Conservation (phyloP, 306 rosid species). For the Trifolium dubium region DNA sequence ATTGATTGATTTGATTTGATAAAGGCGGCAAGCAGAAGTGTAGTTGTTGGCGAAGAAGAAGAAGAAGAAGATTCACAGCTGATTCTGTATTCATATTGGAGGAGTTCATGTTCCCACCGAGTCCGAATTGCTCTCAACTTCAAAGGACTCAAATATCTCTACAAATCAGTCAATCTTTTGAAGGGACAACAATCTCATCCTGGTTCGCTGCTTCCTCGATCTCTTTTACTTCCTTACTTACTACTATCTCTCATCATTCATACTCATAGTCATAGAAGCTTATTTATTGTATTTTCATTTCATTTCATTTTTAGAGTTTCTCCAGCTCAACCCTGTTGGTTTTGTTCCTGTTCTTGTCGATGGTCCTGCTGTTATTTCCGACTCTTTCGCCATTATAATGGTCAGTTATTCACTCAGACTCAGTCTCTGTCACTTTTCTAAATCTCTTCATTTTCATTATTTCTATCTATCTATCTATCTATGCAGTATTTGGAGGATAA, state of each 20-base stretch:
- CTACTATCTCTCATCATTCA: too few species aligned
- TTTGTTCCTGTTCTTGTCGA: slow-evolving; percentile 70
- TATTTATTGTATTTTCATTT: too few species aligned
- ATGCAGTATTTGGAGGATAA: slow-evolving; percentile 82
- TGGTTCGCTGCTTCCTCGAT: too few species aligned
- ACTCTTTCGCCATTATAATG: slow-evolving; percentile 78
- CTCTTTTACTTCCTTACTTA: too few species aligned
- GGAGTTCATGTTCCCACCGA: slow-evolving; percentile 51
- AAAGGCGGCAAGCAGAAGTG: slow-evolving; percentile 27
- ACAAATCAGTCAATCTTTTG: slow-evolving; percentile 58
- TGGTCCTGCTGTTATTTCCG: slow-evolving; percentile 55
- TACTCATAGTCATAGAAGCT: too few species aligned
- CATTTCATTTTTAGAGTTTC: slow-evolving; percentile 72
- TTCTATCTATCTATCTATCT: not conserved
- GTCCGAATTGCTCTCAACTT: slow-evolving; percentile 60
- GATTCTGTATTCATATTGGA: slow-evolving; percentile 51
- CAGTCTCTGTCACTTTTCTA: not conserved
- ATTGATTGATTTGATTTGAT: too few species aligned
- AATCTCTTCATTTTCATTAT: not conserved
- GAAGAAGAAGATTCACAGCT: not conserved
- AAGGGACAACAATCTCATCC: slow-evolving; percentile 64
- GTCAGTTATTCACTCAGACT: slow-evolving; percentile 47
- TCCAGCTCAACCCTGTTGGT: slow-evolving; percentile 69
- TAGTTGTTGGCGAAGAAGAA: not conserved
- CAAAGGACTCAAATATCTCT: slow-evolving; percentile 70